Percentiles rank a stretch among this genome's conserved stretches.
Evolutionary conservation across 148 eudicot species (phyloP).

Genomic region (Vaccinium corymbosum): DNA sequence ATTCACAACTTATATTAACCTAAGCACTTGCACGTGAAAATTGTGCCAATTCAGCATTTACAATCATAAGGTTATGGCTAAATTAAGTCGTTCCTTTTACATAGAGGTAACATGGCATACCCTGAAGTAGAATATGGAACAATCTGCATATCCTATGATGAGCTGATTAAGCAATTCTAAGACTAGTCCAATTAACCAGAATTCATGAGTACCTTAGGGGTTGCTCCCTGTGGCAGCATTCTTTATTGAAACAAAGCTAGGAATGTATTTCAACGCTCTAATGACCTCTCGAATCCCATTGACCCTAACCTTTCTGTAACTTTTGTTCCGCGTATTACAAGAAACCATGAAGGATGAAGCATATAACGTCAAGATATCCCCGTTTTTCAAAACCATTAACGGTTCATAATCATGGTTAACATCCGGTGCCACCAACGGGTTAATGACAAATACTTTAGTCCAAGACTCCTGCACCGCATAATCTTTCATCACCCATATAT

Average conservation of each 20-base stretch:
- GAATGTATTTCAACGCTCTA: slow-evolving; percentile 30
- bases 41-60: no score
- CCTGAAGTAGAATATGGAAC: no score
- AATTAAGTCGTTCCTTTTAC: no score
- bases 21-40: background rate
- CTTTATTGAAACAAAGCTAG: slow-evolving; percentile 32
- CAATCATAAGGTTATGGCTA: no score
- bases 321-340: slow-evolving; percentile 10
- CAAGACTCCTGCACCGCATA: slow-evolving; percentile 38
- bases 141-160: background rate
- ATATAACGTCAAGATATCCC: slow-evolving; percentile 26
- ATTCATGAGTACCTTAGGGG: background rate
- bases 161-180: background rate
- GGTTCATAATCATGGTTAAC: background rate
- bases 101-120: no score
- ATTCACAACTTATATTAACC: background rate
- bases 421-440: slow-evolving; percentile 11
- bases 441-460: slow-evolving; percentile 29
- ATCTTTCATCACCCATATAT: slow-evolving; percentile 33
- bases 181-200: background rate
- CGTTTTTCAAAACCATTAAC: slow-evolving; percentile 17
- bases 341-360: slow-evolving; percentile 22
- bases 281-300: background rate
- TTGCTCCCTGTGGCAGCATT: slow-evolving; percentile 16
- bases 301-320: slow-evolving; percentile 3